A percentile compares a stretch with the other conserved stretches of the same genome.
Evolutionary conservation across 2,329 filamentous ascomycete genomes (phyloP).

Genomic region (Xylaria sp.): DNA sequence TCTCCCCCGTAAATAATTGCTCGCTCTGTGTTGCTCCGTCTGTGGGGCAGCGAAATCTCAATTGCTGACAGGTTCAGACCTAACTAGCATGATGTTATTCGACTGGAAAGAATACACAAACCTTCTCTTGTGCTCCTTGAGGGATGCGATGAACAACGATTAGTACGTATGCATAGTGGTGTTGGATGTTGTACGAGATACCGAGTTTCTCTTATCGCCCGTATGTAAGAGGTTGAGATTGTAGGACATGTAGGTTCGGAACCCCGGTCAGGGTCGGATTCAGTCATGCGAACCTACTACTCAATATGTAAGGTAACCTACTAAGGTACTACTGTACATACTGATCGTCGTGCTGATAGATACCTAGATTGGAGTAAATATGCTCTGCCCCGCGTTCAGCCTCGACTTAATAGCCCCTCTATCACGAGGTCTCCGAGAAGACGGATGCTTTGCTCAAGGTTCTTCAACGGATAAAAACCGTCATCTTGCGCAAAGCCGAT

Average conservation of each 20-base stretch:
- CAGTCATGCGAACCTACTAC: neutral
- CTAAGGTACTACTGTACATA: too few species aligned
- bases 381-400: conserved; percentile 27
- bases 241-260: neutral
- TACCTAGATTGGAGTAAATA: neutral
- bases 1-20: conserved; percentile 3
- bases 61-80: conserved; percentile 22
- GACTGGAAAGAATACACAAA: neutral
- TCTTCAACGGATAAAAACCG: conserved; percentile 5
- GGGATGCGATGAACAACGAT: neutral
- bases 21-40: neutral
- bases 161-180: neutral
- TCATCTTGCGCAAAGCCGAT: neutral
- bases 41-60: conserved; percentile 28
- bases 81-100: neutral
- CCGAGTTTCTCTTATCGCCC: neutral
- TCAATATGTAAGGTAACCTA: neutral
- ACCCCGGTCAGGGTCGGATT: neutral
- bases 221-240: neutral
- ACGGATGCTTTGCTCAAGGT: neutral
- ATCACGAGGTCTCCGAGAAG: neutral
- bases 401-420: conserved; percentile 22
- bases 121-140: neutral
- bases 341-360: neutral
- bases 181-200: neutral